Evolutionary conservation across 75 land plant genomes (phyloP).

Genomic region (Pinus albicaulis): DNA sequence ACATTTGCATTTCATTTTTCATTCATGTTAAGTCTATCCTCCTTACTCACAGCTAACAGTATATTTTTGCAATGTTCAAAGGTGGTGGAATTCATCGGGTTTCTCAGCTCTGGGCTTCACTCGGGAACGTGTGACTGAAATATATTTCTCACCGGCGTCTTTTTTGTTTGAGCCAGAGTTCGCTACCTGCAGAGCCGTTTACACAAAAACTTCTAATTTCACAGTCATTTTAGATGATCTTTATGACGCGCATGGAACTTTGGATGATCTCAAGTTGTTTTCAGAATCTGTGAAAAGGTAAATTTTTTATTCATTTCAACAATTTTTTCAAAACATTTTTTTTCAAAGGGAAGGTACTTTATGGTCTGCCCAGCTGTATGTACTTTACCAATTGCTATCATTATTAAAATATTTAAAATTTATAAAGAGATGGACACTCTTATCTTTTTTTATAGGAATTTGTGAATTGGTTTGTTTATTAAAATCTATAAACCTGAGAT

Average conservation of each 20-base stretch:
- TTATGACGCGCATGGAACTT: slow-evolving; percentile 26
- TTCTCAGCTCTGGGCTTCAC: not conserved
- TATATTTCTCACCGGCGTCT: slow-evolving; percentile 10
- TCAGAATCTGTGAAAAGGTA: slow-evolving; percentile 5
- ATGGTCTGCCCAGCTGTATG: too few relatives aligned
- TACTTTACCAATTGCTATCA: too few relatives aligned
- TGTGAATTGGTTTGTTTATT: too few relatives aligned
- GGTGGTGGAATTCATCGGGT: slow-evolving; percentile 19
- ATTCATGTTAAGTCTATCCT: not conserved
- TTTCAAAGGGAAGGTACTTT: too few relatives aligned
- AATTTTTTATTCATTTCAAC: not conserved
- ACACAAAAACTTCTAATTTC: slow-evolving; percentile 13
- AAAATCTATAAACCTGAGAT: too few relatives aligned
- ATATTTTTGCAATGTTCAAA: not conserved
- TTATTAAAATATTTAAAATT: too few relatives aligned
- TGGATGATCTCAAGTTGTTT: slow-evolving; percentile 29
- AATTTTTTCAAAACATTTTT: too few relatives aligned
- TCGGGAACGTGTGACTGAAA: slow-evolving; percentile 2
- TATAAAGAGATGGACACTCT: too few relatives aligned
- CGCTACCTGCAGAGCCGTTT: slow-evolving; percentile 6
- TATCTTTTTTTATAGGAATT: too few relatives aligned
- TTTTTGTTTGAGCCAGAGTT: slow-evolving; percentile 20
- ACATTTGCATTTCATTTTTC: not conserved
- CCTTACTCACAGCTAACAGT: too few relatives aligned
- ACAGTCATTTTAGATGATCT: slow-evolving; percentile 34